phyloP scores from a whole-genome alignment of 768 basidiomycete genomes.

The Daedaleopsis sinensis region DNA sequence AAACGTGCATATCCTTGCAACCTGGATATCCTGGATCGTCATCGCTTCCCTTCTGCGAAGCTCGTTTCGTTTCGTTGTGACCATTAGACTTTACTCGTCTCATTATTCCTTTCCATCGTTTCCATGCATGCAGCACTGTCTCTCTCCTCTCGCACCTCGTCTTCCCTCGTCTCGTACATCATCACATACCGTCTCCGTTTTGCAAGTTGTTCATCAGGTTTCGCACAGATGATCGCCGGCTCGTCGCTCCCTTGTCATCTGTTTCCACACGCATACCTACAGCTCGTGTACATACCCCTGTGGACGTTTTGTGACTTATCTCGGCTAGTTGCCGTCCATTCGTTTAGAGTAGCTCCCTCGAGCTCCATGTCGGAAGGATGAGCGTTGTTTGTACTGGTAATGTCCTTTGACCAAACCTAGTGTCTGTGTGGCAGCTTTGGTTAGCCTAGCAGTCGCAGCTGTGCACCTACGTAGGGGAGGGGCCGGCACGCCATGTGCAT shows the following conservation, averaged over 20 bases:
- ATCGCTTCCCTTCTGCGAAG: background rate
- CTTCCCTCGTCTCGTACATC: background rate
- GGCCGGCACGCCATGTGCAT: too few species aligned
- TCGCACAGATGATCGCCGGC: background rate
- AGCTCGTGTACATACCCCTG: slow-evolving; percentile 20
- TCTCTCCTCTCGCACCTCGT: background rate
- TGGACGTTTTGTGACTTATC: background rate
- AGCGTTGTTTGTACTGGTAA: background rate
- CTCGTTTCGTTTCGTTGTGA: background rate
- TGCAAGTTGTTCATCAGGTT: background rate
- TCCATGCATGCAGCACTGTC: background rate
- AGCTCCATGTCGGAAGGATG: background rate
- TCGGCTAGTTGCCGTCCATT: slow-evolving; percentile 5
- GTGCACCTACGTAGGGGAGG: too few species aligned
- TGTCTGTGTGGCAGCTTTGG: too few species aligned
- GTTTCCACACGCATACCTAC: slow-evolving; percentile 16
- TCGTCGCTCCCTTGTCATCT: background rate
- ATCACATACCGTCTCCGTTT: background rate
- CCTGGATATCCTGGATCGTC: background rate
- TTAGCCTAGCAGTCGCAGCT: too few species aligned
- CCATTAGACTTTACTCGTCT: slow-evolving; percentile 16
- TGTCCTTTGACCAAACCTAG: background rate
- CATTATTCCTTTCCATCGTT: slow-evolving; percentile 13
- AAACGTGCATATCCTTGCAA: background rate
- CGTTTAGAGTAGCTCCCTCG: slow-evolving; percentile 5